Percentiles rank a stretch among this genome's conserved stretches.
Evolutionary conservation across 257 asterid species (phyloP).

Genomic region (Vinca minor): DNA sequence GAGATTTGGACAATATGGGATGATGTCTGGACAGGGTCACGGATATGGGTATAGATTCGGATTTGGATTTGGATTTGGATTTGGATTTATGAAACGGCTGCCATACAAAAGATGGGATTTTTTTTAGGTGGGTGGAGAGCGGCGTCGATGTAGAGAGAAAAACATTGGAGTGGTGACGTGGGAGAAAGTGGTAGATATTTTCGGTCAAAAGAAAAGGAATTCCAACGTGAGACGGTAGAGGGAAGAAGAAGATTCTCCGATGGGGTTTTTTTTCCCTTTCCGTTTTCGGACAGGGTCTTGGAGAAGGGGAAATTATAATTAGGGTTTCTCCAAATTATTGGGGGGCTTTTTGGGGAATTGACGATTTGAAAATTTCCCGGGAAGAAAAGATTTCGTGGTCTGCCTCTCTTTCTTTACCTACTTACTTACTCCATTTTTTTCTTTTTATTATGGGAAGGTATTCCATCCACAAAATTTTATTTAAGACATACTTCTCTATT

Average conservation of each 20-base stretch:
- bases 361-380: not conserved
- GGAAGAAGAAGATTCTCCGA: not conserved
- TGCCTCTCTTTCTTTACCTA: not conserved
- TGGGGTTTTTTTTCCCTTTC: too few relatives aligned
- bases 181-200: not conserved
- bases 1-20: constrained; percentile 1
- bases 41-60: constrained; percentile 1
- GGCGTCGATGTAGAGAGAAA: not conserved
- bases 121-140: not conserved
- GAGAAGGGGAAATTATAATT: not conserved
- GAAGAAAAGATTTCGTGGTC: not conserved
- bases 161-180: constrained; percentile 4
- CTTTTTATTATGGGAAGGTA: too few relatives aligned
- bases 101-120: constrained; percentile 4
- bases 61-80: too few relatives aligned
- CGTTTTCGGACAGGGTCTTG: not conserved
- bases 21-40: not conserved
- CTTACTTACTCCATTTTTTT: too few relatives aligned
- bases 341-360: too few relatives aligned
- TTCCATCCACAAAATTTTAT: too few relatives aligned
- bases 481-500: too few relatives aligned
- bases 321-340: constrained; percentile 1
- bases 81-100: constrained; percentile 9
- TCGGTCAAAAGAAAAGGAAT: not conserved
- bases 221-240: not conserved